These are phyloP conservation scores for Corchorus olitorius DNA, from an alignment of 345 rosid genomes.

Conservation along the genomic window DNA sequence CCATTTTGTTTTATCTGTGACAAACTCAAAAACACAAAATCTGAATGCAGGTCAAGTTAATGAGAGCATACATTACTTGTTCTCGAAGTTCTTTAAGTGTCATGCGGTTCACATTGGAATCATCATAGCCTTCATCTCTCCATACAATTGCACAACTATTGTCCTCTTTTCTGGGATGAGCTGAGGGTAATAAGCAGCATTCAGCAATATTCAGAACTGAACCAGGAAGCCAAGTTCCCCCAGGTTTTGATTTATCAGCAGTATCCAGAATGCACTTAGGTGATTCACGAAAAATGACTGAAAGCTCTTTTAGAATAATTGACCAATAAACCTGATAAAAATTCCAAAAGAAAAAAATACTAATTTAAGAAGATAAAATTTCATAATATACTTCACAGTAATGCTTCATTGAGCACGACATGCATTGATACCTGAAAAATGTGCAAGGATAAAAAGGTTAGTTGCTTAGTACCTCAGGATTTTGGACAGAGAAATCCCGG, in stretches of 20 bases:
- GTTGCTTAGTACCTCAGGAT: constrained; percentile 63
- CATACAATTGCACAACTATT: constrained; percentile 67
- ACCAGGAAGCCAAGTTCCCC: constrained; percentile 83
- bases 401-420: not conserved
- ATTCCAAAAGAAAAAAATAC: not conserved
- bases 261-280: constrained; percentile 77
- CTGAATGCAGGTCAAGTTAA: not conserved
- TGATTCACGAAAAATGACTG: constrained; percentile 50
- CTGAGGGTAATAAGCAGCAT: constrained; percentile 66
- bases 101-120: constrained; percentile 47
- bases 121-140: constrained; percentile 72
- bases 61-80: constrained; percentile 70
- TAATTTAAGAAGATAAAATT: constrained; percentile 7
- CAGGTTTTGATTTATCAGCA: constrained; percentile 46
- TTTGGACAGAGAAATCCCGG: constrained; percentile 54
- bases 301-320: constrained; percentile 61
- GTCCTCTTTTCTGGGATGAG: constrained; percentile 57
- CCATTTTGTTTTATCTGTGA: not conserved
- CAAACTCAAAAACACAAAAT: not conserved
- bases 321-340: constrained; percentile 71
- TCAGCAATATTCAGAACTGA: constrained; percentile 74
- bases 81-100: constrained; percentile 68
- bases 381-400: not conserved
- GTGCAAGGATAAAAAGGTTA: not conserved
- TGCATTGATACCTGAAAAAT: not conserved